phyloP scores from a whole-genome alignment of 108 stramenopile genomes.

The Cylindrotheca closterium region DNA sequence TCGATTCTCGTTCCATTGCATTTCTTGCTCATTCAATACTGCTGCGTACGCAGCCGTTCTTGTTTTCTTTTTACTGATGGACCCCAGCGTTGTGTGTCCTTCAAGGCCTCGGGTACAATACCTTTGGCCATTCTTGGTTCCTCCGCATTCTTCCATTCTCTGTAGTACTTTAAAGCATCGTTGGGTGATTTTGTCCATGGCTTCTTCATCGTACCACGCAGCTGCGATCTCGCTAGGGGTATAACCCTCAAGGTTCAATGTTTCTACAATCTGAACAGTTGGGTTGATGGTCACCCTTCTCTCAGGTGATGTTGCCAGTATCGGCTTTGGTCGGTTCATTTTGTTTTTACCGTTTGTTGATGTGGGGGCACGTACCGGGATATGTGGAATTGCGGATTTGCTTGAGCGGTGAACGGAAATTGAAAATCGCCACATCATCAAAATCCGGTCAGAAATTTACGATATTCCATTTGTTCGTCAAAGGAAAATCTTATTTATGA shows the following conservation, averaged over 20 bases:
- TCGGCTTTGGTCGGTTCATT: no score
- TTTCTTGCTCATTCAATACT: background rate
- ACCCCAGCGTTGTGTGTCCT: background rate
- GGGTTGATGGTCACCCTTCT: no score
- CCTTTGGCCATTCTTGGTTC: background rate
- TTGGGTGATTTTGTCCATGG: background rate
- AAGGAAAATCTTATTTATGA: no score
- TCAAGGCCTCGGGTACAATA: background rate
- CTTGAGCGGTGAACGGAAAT: no score
- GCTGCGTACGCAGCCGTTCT: background rate
- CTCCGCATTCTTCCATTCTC: background rate
- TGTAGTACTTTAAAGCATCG: background rate
- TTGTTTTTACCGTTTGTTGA: no score
- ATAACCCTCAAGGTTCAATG: background rate
- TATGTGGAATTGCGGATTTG: no score
- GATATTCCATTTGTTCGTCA: no score
- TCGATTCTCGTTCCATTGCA: background rate
- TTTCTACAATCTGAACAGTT: no score
- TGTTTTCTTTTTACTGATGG: background rate
- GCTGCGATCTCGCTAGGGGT: background rate
- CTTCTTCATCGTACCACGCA: background rate
- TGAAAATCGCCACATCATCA: no score
- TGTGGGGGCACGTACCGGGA: no score
- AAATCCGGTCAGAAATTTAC: no score
- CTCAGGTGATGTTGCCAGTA: no score